A percentile compares a stretch with the other conserved stretches of the same genome.
phyloP scores from a whole-genome alignment of 1,284 basidiomycete species.

The Papiliotrema flavescens region DNA sequence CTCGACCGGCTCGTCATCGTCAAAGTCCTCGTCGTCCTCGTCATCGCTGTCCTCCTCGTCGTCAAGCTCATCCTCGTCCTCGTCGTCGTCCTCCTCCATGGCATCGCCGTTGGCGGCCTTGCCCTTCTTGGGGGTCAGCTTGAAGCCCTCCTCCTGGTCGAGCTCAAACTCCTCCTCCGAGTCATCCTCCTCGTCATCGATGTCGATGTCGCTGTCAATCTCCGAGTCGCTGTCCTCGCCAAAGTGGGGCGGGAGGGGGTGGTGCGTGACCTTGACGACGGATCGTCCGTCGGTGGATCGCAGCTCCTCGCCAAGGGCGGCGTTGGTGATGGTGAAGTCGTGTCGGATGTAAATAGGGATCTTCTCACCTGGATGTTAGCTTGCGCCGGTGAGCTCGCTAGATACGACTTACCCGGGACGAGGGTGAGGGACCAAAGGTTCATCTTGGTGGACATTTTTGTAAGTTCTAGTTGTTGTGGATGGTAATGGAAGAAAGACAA shows the following conservation, averaged over 20 bases:
- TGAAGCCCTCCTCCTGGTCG: slow-evolving; percentile 32
- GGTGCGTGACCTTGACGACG: slow-evolving; percentile 73
- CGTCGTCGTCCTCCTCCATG: slow-evolving; percentile 45
- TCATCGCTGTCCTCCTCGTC: slow-evolving; percentile 52
- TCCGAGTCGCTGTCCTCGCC: slow-evolving; percentile 58
- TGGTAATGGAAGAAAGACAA: slow-evolving; percentile 1
- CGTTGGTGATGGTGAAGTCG: slow-evolving; percentile 79
- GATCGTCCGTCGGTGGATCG: slow-evolving; percentile 64
- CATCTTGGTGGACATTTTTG: slow-evolving; percentile 41
- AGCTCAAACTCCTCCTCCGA: slow-evolving; percentile 49
- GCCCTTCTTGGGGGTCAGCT: slow-evolving; percentile 13
- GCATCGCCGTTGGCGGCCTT: slow-evolving; percentile 48
- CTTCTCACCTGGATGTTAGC: slow-evolving; percentile 55
- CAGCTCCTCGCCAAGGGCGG: slow-evolving; percentile 72
- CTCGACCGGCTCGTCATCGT: slow-evolving; percentile 37
- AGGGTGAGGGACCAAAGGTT: slow-evolving; percentile 44
- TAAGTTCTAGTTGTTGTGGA: slow-evolving; percentile 1
- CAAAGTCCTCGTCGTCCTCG: slow-evolving; percentile 48
- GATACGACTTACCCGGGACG: slow-evolving; percentile 19
- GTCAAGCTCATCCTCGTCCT: slow-evolving; percentile 28
- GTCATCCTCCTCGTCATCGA: slow-evolving; percentile 46
- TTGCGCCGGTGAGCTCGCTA: neutral
- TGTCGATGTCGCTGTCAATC: slow-evolving; percentile 42
- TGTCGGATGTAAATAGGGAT: slow-evolving; percentile 61
- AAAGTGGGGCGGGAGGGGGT: slow-evolving; percentile 41